Base-by-base conservation (phyloP, 352 stramenopile genomes). In the Phytopythium oedochilum region DNA sequence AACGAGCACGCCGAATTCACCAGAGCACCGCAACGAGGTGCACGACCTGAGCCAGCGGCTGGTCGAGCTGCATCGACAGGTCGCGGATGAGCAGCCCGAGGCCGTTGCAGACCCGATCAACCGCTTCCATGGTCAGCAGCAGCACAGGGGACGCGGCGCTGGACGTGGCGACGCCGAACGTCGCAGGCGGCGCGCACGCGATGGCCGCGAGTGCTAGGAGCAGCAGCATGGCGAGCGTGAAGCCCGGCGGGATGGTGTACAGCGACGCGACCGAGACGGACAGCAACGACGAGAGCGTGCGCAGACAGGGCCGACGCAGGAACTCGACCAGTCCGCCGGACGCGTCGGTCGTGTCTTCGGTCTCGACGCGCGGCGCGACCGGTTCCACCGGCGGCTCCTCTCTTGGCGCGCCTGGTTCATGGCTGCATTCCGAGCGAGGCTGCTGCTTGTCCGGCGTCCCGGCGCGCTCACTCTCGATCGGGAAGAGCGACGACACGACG, bases 241-340 rank as follows among this genome's bases (percentile, higher is more conserved):
- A 92, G 25, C 81, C 81, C 3, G 81, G 81, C 17, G 81, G 81
- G 40, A 89, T 73, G 3, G 81, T 86, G 35, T 55, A 55, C 18
- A 92, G 56, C 5, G 76, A 88, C 26, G 81, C 81, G 20, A 78
- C 61, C 49, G 66, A 91, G 20, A 91, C 76, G 61, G 83, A 91
- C 17, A 86, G 64, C 34, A 91, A 85, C 17, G 81, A 91, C 47
- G 74, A 80, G 50, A 78, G 69, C 36, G 78, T 86, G 15, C 80
- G 80, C 31, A 84, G 66, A 60, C 60, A 79, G n/a, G 65, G 59
- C 23, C 60, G 61, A 23, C 52, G 64, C 64, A 57, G 65, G 59
- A 78, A 77, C 0, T 60, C 32, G 26, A 38, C 46, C n/a, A 47
- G 6, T 10, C 46, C 55, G 10, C 14, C 17, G 3, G 34, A 28